Evolutionary conservation across 768 basidiomycete genomes (phyloP).

Genomic region (Rhizopogon rudus): DNA sequence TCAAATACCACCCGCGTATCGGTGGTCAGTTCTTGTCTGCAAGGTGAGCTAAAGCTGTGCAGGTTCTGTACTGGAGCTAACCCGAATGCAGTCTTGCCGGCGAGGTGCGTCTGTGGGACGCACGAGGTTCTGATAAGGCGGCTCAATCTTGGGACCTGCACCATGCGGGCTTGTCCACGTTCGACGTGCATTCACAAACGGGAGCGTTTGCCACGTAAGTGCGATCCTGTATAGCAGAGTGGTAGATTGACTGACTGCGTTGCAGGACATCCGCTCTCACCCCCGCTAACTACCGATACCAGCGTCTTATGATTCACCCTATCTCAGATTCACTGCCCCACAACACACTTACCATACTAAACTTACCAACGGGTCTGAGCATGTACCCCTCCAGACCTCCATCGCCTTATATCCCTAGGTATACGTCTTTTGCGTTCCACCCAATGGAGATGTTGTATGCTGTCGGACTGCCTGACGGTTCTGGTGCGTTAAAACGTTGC

Average conservation of each 20-base stretch:
- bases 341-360: conserved; percentile 47
- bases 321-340: conserved; percentile 33
- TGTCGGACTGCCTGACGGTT: conserved; percentile 67
- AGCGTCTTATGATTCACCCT: conserved; percentile 58
- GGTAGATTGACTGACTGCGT: conserved; percentile 5
- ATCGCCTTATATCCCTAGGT: conserved; percentile 56
- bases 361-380: conserved; percentile 49
- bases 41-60: conserved; percentile 45
- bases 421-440: conserved; percentile 72
- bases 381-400: conserved; percentile 52
- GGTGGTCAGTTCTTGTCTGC: conserved; percentile 77
- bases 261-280: conserved; percentile 56
- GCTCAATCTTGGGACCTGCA: conserved; percentile 60
- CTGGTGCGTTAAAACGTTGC: conserved; percentile 30
- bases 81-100: conserved; percentile 66
- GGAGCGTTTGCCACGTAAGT: conserved; percentile 84
- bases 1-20: conserved; percentile 72
- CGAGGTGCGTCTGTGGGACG: conserved; percentile 88
- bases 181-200: conserved; percentile 82
- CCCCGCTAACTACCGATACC: conserved; percentile 58
- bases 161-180: conserved; percentile 69
- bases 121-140: conserved; percentile 59
- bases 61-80: background rate
- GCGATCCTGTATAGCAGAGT: background rate
- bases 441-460: conserved; percentile 84